Evolutionary conservation across 2,329 filamentous ascomycete genomes (phyloP).

Genomic region (Microdochium nivale): DNA sequence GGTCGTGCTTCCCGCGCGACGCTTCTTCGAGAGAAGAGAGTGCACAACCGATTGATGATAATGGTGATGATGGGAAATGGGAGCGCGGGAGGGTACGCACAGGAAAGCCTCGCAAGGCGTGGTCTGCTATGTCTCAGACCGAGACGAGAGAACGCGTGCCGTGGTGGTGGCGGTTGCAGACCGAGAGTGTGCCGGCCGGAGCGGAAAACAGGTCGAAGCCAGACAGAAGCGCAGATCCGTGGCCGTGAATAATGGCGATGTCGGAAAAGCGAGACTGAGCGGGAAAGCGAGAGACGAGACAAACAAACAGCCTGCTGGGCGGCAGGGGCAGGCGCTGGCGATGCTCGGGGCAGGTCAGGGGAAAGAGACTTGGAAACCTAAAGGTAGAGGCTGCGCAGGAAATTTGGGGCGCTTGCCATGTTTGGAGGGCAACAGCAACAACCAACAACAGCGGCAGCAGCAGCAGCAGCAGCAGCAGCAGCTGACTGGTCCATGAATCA

Average conservation of each 20-base stretch:
- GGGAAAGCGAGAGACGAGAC: not conserved
- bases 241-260: not conserved
- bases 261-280: not conserved
- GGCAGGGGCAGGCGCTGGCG: not conserved
- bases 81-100: conserved; percentile 1
- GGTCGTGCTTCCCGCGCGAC: not conserved
- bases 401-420: not conserved
- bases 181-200: not conserved
- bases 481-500: not conserved
- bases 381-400: not conserved
- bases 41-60: not conserved
- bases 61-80: conserved; percentile 2
- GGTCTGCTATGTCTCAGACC: not conserved
- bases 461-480: too few species aligned
- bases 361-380: not conserved
- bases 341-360: not conserved
- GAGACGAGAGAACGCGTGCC: not conserved
- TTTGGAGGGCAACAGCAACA: not conserved
- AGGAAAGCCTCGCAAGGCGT: not conserved
- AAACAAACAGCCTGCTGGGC: not conserved
- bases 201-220: not conserved
- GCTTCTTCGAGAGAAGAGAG: not conserved
- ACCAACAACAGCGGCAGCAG: too few species aligned
- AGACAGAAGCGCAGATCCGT: too few species aligned
- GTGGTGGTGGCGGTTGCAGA: not conserved